Evolutionary conservation across 2,329 filamentous ascomycete genomes (phyloP).

Genomic region (Exophiala sideris): DNA sequence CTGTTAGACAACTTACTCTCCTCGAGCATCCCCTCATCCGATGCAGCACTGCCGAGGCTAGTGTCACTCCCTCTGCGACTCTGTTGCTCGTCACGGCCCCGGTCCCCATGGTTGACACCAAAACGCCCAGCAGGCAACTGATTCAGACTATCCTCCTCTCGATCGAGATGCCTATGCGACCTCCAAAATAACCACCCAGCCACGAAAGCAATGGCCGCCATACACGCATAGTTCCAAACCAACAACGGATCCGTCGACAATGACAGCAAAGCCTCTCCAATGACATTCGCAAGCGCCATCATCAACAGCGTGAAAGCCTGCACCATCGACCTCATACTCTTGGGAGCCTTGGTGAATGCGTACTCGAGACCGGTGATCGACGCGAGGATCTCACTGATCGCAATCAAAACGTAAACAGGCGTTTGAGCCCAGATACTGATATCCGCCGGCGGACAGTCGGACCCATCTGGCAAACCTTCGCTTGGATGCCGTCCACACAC

Average conservation of each 20-base stretch:
- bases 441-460: slow-evolving; percentile 31
- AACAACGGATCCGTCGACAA: slow-evolving; percentile 62
- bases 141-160: slow-evolving; percentile 66
- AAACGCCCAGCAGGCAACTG: slow-evolving; percentile 11
- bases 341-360: slow-evolving; percentile 69
- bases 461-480: slow-evolving; percentile 36
- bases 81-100: background rate
- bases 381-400: slow-evolving; percentile 56
- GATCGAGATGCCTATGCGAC: slow-evolving; percentile 61
- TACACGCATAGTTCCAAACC: slow-evolving; percentile 68
- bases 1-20: too few relatives aligned
- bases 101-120: background rate
- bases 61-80: background rate
- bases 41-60: too few relatives aligned
- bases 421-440: slow-evolving; percentile 45
- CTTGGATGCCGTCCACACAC: slow-evolving; percentile 48
- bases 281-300: slow-evolving; percentile 14
- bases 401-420: slow-evolving; percentile 52
- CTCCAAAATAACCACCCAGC: slow-evolving; percentile 61
- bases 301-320: background rate
- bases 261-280: slow-evolving; percentile 65
- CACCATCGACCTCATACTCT: slow-evolving; percentile 50
- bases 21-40: too few relatives aligned
- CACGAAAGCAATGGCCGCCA: slow-evolving; percentile 60
- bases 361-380: slow-evolving; percentile 69